A percentile compares a stretch with the other conserved stretches of the same genome.
phyloP scores from a whole-genome alignment of 805 yeast genomes.

The Clavispora vitiphila region DNA sequence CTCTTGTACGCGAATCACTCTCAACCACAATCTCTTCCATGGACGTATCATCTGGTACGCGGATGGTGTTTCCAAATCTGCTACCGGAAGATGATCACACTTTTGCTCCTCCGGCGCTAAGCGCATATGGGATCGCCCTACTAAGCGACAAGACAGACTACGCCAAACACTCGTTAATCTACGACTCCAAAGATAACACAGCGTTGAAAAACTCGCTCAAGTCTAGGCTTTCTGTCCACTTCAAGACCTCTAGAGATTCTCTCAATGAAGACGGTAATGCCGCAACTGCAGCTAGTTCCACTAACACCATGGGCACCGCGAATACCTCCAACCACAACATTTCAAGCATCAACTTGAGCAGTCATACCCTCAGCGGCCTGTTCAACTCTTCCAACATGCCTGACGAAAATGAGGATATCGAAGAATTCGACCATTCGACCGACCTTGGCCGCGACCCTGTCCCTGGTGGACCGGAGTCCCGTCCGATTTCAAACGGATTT shows the following conservation, averaged over 20 bases:
- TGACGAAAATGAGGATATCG: constrained; percentile 9
- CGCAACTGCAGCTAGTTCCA: not conserved
- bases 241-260: constrained; percentile 4
- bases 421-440: constrained; percentile 8
- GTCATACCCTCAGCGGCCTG: constrained; percentile 2
- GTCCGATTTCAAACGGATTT: constrained; percentile 4
- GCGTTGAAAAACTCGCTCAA: constrained; percentile 16
- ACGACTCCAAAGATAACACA: constrained; percentile 15
- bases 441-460: not conserved
- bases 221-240: constrained; percentile 31
- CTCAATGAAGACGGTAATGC: not conserved
- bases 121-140: constrained; percentile 53
- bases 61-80: constrained; percentile 1
- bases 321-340: constrained; percentile 1
- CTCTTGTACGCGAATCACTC: constrained; percentile 1
- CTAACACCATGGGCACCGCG: not conserved
- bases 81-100: constrained; percentile 43
- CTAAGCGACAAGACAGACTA: constrained; percentile 28
- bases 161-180: constrained; percentile 7
- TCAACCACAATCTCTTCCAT: not conserved
- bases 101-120: constrained; percentile 55
- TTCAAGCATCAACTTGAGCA: not conserved
- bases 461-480: constrained; percentile 1
- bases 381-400: constrained; percentile 4
- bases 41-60: constrained; percentile 1